phyloP scores from a whole-genome alignment of 257 asterid species.

The Osmanthus fragrans region DNA sequence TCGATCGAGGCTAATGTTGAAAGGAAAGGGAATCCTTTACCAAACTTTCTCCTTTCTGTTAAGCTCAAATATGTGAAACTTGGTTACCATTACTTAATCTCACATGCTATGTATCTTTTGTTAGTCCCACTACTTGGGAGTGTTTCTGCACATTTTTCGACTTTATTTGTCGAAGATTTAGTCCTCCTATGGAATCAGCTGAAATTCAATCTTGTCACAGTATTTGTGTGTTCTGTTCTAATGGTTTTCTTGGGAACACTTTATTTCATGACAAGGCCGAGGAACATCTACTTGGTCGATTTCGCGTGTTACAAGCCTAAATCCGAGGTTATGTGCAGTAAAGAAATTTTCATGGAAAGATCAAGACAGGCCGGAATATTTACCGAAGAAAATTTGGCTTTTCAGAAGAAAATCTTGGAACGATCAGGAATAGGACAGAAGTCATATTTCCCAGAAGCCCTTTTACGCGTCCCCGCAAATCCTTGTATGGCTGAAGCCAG shows the following conservation, averaged over 20 bases:
- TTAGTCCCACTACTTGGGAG: conserved; percentile 43
- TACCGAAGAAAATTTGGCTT: conserved; percentile 50
- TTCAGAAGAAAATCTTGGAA: conserved; percentile 61
- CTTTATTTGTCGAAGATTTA: conserved; percentile 37
- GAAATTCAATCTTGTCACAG: conserved; percentile 47
- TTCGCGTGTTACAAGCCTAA: conserved; percentile 71
- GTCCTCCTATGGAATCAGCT: conserved; percentile 46
- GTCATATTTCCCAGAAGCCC: conserved; percentile 60
- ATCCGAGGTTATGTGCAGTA: conserved; percentile 44
- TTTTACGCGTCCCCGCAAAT: conserved; percentile 47
- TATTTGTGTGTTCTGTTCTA: conserved; percentile 43
- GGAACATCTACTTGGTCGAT: conserved; percentile 57
- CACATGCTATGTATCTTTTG: conserved; percentile 50
- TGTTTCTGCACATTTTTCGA: conserved; percentile 38
- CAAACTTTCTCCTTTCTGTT: conserved; percentile 55
- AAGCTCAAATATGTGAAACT: conserved; percentile 65
- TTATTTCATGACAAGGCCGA: conserved; percentile 65
- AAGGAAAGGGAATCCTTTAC: conserved; percentile 34
- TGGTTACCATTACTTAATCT: conserved; percentile 61
- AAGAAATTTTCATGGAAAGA: conserved; percentile 52
- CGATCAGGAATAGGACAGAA: conserved; percentile 77
- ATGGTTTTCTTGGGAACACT: conserved; percentile 51
- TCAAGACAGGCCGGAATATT: conserved; percentile 39
- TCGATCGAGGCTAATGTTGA: conserved; percentile 33
- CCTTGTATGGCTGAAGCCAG: conserved; percentile 66